phyloP scores from a whole-genome alignment of 495 filamentous ascomycete species.

The Viridothelium virens region DNA sequence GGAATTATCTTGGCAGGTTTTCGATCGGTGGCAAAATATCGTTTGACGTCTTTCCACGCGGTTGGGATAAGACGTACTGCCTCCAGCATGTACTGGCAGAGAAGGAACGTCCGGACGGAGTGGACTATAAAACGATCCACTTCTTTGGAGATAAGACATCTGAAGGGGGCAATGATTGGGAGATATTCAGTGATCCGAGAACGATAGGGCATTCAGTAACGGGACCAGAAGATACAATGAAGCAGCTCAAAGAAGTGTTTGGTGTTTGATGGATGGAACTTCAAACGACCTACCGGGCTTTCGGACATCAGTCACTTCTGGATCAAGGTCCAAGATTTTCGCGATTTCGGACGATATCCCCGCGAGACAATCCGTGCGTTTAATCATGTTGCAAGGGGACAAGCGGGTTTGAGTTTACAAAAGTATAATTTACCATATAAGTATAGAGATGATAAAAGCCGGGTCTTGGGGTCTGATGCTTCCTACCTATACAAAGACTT shows the following conservation, averaged over 20 bases:
- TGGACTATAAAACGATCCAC: conserved; percentile 79
- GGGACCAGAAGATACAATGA: conserved; percentile 72
- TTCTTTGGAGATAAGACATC: conserved; percentile 97
- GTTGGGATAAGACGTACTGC: conserved; percentile 99
- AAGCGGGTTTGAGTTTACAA: no score
- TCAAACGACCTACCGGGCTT: no score
- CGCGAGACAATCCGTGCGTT: no score
- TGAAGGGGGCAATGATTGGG: conserved; percentile 86
- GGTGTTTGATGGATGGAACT: conserved; percentile 8
- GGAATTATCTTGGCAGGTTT: conserved; percentile 63
- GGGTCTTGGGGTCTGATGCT: neutral
- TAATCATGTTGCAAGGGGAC: no score
- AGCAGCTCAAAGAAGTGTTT: conserved; percentile 70
- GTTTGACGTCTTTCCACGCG: conserved; percentile 93
- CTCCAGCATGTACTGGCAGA: conserved; percentile 79
- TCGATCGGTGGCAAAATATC: conserved; percentile 95
- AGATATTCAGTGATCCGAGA: conserved; percentile 76
- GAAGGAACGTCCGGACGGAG: conserved; percentile 56
- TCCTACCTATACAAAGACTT: neutral
- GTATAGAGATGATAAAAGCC: neutral
- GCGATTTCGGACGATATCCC: neutral
- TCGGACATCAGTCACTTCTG: neutral
- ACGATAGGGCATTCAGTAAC: conserved; percentile 78
- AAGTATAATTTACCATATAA: neutral
- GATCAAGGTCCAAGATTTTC: neutral